Evolutionary conservation across 2,329 filamentous ascomycete genomes (phyloP).

Genomic region (Phyllosticta citrichinensis): DNA sequence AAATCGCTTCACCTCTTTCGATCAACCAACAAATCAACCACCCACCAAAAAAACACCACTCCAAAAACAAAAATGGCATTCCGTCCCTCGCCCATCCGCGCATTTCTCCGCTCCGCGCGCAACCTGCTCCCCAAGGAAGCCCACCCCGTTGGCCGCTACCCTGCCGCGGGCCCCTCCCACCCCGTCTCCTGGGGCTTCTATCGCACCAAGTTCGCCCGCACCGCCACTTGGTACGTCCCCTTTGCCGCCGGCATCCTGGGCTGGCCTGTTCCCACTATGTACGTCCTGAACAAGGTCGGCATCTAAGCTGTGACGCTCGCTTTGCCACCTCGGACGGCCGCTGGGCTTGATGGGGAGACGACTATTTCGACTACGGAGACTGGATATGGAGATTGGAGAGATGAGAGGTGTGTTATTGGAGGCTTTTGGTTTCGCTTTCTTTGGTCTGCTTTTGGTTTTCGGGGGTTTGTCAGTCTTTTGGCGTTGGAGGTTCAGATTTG

Average conservation of each 20-base stretch:
- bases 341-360: neutral
- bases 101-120: slow-evolving; percentile 22
- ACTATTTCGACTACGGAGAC: neutral
- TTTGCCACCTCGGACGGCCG: neutral
- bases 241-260: slow-evolving; percentile 20
- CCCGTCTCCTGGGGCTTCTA: slow-evolving; percentile 17
- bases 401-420: neutral
- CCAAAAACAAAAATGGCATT: slow-evolving; percentile 2
- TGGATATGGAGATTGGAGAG: neutral
- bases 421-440: neutral
- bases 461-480: neutral
- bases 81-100: slow-evolving; percentile 16
- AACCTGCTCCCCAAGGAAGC: slow-evolving; percentile 23
- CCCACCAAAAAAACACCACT: neutral
- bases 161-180: slow-evolving; percentile 18
- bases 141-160: slow-evolving; percentile 26
- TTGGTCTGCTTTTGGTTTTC: neutral
- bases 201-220: slow-evolving; percentile 16
- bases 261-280: slow-evolving; percentile 23
- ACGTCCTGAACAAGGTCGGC: slow-evolving; percentile 18
- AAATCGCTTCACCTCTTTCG: neutral
- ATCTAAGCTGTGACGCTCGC: slow-evolving; percentile 18
- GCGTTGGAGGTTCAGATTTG: neutral
- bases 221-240: slow-evolving; percentile 22
- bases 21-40: neutral